These are phyloP conservation scores for Neurospora sp. DNA, from an alignment of 495 filamentous ascomycete species.

Conservation along the genomic window DNA sequence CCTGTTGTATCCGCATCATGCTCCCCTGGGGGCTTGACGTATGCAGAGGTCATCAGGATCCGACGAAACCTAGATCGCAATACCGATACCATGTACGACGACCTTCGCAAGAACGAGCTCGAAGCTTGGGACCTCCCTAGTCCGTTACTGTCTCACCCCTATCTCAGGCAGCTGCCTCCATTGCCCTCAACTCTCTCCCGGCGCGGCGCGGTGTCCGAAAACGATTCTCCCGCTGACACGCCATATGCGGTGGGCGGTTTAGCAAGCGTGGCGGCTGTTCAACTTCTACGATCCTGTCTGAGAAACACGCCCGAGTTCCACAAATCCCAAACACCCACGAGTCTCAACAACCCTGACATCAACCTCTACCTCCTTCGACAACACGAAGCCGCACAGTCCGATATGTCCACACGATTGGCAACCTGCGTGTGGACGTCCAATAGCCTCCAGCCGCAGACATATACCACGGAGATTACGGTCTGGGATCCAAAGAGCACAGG, in stretches of 20 bases:
- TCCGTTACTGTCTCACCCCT: not conserved
- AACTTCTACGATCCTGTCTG: not conserved
- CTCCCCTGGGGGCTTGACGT: not conserved
- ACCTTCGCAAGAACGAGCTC: not conserved
- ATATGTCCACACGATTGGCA: not conserved
- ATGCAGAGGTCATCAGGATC: not conserved
- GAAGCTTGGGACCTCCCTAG: not conserved
- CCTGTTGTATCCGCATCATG: not conserved
- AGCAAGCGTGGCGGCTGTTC: not conserved
- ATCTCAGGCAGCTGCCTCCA: not conserved
- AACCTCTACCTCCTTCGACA: not conserved
- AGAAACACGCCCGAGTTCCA: not conserved
- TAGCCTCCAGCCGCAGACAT: not conserved
- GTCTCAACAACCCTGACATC: not conserved
- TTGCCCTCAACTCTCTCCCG: not conserved
- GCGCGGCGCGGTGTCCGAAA: not conserved
- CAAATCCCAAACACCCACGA: not conserved
- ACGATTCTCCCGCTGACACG: not conserved
- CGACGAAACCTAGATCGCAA: not conserved
- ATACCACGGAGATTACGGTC: not conserved
- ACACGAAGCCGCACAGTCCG: not conserved
- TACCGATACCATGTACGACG: not conserved
- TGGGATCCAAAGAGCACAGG: not conserved
- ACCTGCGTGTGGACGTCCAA: not conserved
- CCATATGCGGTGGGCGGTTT: not conserved